Base-by-base conservation (phyloP, 495 filamentous ascomycete species). In the Xylona heveae region DNA sequence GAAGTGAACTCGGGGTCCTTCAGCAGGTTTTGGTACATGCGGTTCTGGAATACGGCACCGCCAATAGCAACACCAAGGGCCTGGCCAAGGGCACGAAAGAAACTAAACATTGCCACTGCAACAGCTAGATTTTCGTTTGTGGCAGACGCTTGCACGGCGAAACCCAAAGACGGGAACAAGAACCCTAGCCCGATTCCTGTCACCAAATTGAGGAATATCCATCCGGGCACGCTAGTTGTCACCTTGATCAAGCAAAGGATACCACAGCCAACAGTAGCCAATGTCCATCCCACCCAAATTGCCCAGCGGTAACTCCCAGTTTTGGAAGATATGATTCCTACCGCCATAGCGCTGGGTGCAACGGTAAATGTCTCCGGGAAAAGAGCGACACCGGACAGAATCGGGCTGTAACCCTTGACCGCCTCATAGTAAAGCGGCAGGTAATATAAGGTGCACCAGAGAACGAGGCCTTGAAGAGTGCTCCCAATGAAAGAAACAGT, bases 71-170 rank as follows among this genome's bases (percentile, higher is more conserved):
- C 58, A 3, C 66, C 66, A 12, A 71, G 34, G 0, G 56, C 53
- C 28, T 68, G 62, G 19, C 66, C 66, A 18, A 66, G 42, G 3
- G 58, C 54, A 7, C 66, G 63, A 41, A 67, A 55, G 49, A 71
- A 69, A 10, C 55, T 56, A 31, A 62, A 62, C 51, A 66, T 62
- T n/a, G 52, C 59, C 0, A 60, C 55, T 0, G 62, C 62, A 30
- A 59, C 54, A 0, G 57, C 52, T 12, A 61, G 46, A 27, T 63
- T 51, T 17, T 49, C 38, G 13, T 52, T 46, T 8, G 49, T 48
- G 0, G 56, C 42, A 3, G 58, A 49, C 6, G 66, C 64, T 40
- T 69, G 66, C 1, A 57, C 49, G 0, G 59, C 53, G 21, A 62
- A 55, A 0, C 50, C 52, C 31, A 66, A 49, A 3, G 52, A 46